These are phyloP conservation scores for Phoma herbarum DNA, from an alignment of 2,329 filamentous ascomycete genomes.

Conservation along the genomic window DNA sequence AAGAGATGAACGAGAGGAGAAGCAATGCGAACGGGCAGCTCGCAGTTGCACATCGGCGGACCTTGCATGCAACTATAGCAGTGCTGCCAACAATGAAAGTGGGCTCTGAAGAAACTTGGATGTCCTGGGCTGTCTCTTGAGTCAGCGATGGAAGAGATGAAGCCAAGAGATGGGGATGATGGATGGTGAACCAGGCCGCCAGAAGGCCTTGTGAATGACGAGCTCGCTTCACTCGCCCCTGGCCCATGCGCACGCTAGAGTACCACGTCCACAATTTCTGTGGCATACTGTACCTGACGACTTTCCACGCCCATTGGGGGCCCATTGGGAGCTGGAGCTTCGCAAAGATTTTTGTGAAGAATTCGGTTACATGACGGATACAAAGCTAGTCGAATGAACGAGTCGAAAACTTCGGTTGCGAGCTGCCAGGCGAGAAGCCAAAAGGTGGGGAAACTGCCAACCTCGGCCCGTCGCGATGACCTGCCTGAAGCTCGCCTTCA, in stretches of 20 bases:
- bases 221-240: not conserved
- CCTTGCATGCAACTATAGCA: not conserved
- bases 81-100: not conserved
- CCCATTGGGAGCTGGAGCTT: not conserved
- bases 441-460: constrained; percentile 19
- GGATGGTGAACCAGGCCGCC: not conserved
- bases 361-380: not conserved
- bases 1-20: constrained; percentile 3
- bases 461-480: constrained; percentile 17
- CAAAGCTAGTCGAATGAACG: not conserved
- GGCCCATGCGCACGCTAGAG: not conserved
- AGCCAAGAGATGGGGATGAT: not conserved
- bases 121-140: constrained; percentile 4
- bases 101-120: not conserved
- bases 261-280: not conserved
- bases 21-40: not conserved
- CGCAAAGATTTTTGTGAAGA: not conserved
- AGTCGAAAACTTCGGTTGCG: constrained; percentile 12
- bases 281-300: not conserved
- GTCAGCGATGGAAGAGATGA: not conserved
- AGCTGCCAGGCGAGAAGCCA: not conserved
- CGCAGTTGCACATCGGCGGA: not conserved
- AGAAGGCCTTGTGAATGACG: not conserved
- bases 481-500: constrained; percentile 4
- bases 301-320: not conserved